These are phyloP conservation scores for Biscogniauxia mediterranea DNA, from an alignment of 2,329 filamentous ascomycete genomes.

Conservation along the genomic window DNA sequence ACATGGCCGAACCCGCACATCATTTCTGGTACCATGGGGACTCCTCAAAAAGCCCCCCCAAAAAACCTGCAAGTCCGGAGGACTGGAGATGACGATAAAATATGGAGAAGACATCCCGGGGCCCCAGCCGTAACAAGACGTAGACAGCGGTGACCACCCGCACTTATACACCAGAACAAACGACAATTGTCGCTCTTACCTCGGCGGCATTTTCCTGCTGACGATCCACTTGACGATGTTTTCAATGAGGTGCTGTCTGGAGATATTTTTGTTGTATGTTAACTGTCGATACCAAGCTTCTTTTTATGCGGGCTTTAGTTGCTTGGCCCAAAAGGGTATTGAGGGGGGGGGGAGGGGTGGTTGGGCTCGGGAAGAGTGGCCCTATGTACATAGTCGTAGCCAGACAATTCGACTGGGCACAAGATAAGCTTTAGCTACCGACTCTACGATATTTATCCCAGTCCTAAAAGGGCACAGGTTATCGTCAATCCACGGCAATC, in stretches of 20 bases:
- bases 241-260: constrained; percentile 1
- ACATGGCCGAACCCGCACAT: background rate
- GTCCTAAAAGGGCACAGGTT: background rate
- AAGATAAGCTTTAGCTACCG: background rate
- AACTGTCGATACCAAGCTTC: background rate
- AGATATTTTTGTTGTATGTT: background rate
- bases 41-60: background rate
- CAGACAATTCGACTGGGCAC: background rate
- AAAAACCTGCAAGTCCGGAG: background rate
- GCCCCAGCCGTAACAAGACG: background rate
- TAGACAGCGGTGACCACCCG: background rate
- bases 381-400: background rate
- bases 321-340: background rate
- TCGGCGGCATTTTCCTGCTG: background rate
- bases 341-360: no score
- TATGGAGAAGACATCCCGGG: background rate
- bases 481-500: background rate
- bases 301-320: background rate
- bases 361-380: no score
- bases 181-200: constrained; percentile 1
- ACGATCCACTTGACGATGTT: background rate
- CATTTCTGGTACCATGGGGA: background rate
- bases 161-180: background rate
- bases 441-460: background rate
- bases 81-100: background rate